Percentiles rank a stretch among this genome's conserved stretches.
phyloP scores from a whole-genome alignment of 768 basidiomycete species.

The Filobasidium wieringae region DNA sequence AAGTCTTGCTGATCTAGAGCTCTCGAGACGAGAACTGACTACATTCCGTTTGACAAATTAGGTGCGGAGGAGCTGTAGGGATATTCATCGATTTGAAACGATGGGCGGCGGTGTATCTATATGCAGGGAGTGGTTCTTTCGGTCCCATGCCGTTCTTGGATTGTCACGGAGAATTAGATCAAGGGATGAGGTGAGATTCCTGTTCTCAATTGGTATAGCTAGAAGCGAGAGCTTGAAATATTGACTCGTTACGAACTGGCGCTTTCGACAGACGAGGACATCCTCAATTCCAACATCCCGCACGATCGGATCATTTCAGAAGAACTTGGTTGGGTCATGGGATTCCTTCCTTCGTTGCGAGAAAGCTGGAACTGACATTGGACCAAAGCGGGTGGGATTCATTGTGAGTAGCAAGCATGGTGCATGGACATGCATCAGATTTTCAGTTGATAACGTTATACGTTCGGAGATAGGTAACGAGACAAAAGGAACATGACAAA shows the following conservation, averaged over 20 bases:
- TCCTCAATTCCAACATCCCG: constrained; percentile 70
- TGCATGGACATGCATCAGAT: not conserved
- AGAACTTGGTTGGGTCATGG: constrained; percentile 82
- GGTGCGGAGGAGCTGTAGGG: constrained; percentile 81
- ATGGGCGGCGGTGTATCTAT: constrained; percentile 78
- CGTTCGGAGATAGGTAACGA: no score
- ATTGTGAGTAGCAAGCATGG: not conserved
- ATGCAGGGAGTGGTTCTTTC: constrained; percentile 80
- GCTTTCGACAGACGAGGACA: constrained; percentile 57
- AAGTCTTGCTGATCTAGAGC: constrained; percentile 38
- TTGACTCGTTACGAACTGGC: no score
- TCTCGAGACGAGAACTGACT: no score
- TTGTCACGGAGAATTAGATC: constrained; percentile 82
- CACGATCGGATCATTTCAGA: constrained; percentile 81
- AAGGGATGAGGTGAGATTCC: constrained; percentile 63
- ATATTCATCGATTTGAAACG: constrained; percentile 85
- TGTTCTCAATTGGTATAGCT: no score
- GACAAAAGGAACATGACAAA: not conserved
- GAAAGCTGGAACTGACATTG: constrained; percentile 72
- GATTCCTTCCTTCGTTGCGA: constrained; percentile 76
- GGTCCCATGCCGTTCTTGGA: constrained; percentile 82
- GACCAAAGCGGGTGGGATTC: constrained; percentile 94
- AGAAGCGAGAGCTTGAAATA: not conserved
- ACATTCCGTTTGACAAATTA: constrained; percentile 34
- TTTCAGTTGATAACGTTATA: not conserved